Conservation (phyloP, 2,329 filamentous ascomycete genomes). For the Verticillium albo-atrum region DNA sequence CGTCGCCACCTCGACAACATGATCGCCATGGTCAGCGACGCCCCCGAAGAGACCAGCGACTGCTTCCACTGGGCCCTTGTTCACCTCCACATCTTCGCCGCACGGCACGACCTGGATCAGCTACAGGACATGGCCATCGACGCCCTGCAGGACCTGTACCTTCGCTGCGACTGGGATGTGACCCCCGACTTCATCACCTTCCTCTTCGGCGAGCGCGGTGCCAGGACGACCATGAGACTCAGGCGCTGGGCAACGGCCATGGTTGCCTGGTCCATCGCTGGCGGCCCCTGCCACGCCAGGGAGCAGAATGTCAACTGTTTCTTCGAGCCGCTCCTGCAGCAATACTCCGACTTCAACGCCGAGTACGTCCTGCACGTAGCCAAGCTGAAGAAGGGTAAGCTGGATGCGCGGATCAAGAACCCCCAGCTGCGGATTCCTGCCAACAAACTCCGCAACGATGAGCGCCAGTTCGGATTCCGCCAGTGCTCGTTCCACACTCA, state of each 20-base stretch:
- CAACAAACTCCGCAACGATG: slow-evolving; percentile 51
- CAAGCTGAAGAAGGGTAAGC: slow-evolving; percentile 46
- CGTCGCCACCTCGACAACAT: slow-evolving; percentile 37
- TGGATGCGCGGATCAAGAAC: slow-evolving; percentile 54
- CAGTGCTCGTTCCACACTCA: slow-evolving; percentile 59
- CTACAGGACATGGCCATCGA: slow-evolving; percentile 57
- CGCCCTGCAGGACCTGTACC: slow-evolving; percentile 54
- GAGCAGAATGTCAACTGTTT: slow-evolving; percentile 22
- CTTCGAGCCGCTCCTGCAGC: slow-evolving; percentile 38
- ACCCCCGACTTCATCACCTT: slow-evolving; percentile 45
- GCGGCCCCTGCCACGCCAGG: slow-evolving; percentile 18
- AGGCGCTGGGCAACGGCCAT: slow-evolving; percentile 58
- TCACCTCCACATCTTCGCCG: slow-evolving; percentile 53
- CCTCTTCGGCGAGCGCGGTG: slow-evolving; percentile 50
- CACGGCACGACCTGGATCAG: slow-evolving; percentile 40
- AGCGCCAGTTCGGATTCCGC: slow-evolving; percentile 56
- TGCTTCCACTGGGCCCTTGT: slow-evolving; percentile 51
- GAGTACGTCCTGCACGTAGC: slow-evolving; percentile 48
- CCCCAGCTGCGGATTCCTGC: slow-evolving; percentile 54
- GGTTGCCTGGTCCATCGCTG: slow-evolving; percentile 50
- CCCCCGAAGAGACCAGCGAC: slow-evolving; percentile 17
- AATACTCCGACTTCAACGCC: slow-evolving; percentile 39
- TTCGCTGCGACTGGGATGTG: slow-evolving; percentile 55
- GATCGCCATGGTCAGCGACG: slow-evolving; percentile 20
- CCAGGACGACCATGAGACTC: slow-evolving; percentile 43